Evolutionary conservation across 805 yeast genomes (phyloP).

Genomic region (Candida incommunis): DNA sequence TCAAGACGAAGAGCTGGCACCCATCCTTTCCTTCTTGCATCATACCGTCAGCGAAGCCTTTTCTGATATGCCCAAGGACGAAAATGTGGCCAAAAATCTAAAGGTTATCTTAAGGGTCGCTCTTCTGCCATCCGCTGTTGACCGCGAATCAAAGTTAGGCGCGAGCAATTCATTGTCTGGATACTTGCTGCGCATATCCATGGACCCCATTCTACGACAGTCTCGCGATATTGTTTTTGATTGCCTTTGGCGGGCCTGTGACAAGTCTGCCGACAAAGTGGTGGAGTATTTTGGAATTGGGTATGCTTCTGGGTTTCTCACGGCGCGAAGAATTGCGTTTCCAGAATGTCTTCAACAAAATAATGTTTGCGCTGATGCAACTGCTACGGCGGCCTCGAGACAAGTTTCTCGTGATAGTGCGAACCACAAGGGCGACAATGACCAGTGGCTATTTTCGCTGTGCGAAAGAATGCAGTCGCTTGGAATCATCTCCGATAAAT

Average conservation of each 20-base stretch:
- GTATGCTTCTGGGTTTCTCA: conserved; percentile 16
- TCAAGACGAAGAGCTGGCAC: conserved; percentile 5
- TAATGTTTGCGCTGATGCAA: neutral
- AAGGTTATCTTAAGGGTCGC: neutral
- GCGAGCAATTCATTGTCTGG: conserved; percentile 9
- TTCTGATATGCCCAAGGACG: neutral
- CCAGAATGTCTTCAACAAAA: conserved; percentile 5
- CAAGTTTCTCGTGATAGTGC: neutral
- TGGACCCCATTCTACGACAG: conserved; percentile 9
- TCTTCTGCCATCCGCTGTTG: conserved; percentile 10
- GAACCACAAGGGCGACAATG: conserved; percentile 13
- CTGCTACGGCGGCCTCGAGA: neutral
- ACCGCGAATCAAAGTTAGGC: conserved; percentile 15
- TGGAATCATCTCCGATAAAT: neutral
- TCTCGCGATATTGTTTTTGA: conserved; percentile 10
- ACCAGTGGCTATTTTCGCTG: conserved; percentile 11
- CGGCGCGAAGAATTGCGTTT: conserved; percentile 8
- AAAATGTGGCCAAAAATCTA: neutral
- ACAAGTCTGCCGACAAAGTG: conserved; percentile 10
- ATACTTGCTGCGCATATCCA: conserved; percentile 10
- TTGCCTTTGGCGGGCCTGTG: conserved; percentile 12
- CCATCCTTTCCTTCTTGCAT: conserved; percentile 6
- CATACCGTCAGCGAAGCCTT: conserved; percentile 4
- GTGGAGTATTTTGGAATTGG: conserved; percentile 17
- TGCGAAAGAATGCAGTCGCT: neutral